A percentile compares a stretch with the other conserved stretches of the same genome.
These are phyloP conservation scores for Ceratocystiopsis sp. DNA, from an alignment of 2,329 filamentous ascomycete species.

Conservation along the genomic window DNA sequence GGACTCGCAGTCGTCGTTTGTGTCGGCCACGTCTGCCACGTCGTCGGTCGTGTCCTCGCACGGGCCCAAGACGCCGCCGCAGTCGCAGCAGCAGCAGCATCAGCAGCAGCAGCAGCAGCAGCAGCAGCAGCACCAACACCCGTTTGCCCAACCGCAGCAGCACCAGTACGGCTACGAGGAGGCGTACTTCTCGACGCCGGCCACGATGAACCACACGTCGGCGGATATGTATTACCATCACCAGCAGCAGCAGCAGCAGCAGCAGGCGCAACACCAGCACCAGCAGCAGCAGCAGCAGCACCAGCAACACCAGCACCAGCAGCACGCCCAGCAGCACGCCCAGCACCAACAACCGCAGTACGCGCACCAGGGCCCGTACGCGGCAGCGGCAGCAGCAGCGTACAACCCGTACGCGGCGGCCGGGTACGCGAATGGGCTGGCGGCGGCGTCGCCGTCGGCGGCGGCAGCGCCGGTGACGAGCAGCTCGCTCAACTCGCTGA, in stretches of 20 bases:
- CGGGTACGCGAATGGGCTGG: constrained; percentile 53
- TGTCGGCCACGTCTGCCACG: constrained; percentile 25
- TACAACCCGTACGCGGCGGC: constrained; percentile 56
- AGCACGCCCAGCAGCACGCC: too few relatives aligned
- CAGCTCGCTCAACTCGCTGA: too few relatives aligned
- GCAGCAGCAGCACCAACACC: neutral
- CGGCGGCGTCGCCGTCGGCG: constrained; percentile 65
- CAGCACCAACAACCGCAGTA: too few relatives aligned
- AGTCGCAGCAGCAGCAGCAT: constrained; percentile 28
- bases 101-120: constrained; percentile 14
- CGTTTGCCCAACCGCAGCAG: constrained; percentile 21
- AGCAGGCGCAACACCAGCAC: constrained; percentile 34
- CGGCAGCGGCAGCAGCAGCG: constrained; percentile 57
- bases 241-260: too few relatives aligned
- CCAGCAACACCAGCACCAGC: too few relatives aligned
- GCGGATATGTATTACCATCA: constrained; percentile 82
- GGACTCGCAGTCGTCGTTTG: too few relatives aligned
- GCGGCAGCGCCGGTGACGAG: constrained; percentile 49
- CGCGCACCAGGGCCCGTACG: constrained; percentile 33
- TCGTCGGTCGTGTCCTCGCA: constrained; percentile 38
- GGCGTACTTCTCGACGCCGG: too few relatives aligned
- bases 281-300: too few relatives aligned
- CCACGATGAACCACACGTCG: constrained; percentile 70
- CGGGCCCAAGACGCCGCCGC: constrained; percentile 59
- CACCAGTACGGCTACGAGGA: too few relatives aligned